Evolutionary conservation across 129 eudicot species (phyloP).

Genomic region (Chrysanthemum makinoi): DNA sequence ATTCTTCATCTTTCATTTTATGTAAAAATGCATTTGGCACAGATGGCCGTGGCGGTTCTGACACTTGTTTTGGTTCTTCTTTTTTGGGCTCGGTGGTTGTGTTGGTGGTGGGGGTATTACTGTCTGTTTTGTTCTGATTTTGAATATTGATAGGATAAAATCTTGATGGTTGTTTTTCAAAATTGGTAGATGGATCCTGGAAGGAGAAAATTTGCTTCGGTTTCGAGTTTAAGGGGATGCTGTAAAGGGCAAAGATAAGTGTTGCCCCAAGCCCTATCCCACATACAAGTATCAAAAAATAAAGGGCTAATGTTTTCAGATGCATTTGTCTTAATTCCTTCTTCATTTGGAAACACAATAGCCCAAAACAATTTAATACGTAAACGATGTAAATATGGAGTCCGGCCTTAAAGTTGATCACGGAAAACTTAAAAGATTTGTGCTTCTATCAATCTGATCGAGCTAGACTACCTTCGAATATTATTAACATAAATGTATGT

Average conservation of each 20-base stretch:
- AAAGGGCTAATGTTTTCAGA: conserved; percentile 41
- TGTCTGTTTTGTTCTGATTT: conserved; percentile 17
- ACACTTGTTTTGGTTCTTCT: conserved; percentile 29
- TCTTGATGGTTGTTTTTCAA: background rate
- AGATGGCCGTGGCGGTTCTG: conserved; percentile 32
- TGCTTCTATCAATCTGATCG: background rate
- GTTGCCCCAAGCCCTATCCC: conserved; percentile 63
- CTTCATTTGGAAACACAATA: conserved; percentile 39
- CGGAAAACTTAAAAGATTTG: background rate
- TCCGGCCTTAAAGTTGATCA: background rate
- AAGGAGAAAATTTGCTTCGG: conserved; percentile 28
- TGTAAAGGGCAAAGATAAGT: conserved; percentile 41
- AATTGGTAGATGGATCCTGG: conserved; percentile 4
- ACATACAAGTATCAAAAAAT: conserved; percentile 54
- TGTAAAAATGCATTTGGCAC: conserved; percentile 33
- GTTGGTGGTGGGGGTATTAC: conserved; percentile 17
- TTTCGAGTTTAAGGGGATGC: conserved; percentile 29
- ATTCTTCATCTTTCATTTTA: conserved; percentile 50
- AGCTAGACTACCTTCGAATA: conserved; percentile 7
- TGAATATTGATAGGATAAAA: conserved; percentile 16
- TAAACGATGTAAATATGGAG: background rate
- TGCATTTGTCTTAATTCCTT: conserved; percentile 31
- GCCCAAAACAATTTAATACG: background rate
- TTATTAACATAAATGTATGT: background rate
- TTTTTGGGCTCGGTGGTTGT: background rate